A percentile compares a stretch with the other conserved stretches of the same genome.
These are phyloP conservation scores for Leishmania braziliensis DNA, from an alignment of 208 protist species.

Conservation along the genomic window DNA sequence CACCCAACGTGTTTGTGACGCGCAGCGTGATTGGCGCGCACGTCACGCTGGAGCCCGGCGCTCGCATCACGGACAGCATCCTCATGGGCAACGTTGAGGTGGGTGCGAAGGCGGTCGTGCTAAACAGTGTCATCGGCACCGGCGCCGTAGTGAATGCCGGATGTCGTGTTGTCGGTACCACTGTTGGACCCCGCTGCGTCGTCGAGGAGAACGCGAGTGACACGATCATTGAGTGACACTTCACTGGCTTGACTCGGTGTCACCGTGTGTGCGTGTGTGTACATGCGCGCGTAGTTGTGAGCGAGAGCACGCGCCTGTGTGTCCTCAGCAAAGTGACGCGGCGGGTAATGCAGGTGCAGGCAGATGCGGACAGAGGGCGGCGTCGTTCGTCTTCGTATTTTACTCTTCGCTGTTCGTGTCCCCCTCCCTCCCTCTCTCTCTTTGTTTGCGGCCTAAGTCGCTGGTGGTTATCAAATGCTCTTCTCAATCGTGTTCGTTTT, in stretches of 20 bases:
- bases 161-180: conserved; percentile 44
- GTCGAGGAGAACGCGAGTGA: conserved; percentile 61
- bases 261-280: background rate
- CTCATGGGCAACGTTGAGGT: conserved; percentile 76
- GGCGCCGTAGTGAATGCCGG: conserved; percentile 54
- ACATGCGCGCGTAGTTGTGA: background rate
- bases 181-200: conserved; percentile 58
- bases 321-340: background rate
- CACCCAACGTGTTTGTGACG: conserved; percentile 61
- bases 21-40: conserved; percentile 80
- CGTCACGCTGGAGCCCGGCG: conserved; percentile 61
- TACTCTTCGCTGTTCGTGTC: background rate
- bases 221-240: conserved; percentile 36
- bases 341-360: background rate
- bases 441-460: background rate
- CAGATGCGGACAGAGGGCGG: background rate
- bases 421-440: background rate
- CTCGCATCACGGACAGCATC: conserved; percentile 72
- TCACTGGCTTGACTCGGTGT: background rate
- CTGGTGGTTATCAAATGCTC: background rate
- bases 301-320: background rate
- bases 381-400: background rate
- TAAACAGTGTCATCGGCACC: conserved; percentile 59
- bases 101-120: conserved; percentile 50
- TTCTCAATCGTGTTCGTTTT: background rate